Evolutionary conservation across 352 stramenopile genomes (phyloP).

Genomic region (Globisporangium rhizosaccharum): DNA sequence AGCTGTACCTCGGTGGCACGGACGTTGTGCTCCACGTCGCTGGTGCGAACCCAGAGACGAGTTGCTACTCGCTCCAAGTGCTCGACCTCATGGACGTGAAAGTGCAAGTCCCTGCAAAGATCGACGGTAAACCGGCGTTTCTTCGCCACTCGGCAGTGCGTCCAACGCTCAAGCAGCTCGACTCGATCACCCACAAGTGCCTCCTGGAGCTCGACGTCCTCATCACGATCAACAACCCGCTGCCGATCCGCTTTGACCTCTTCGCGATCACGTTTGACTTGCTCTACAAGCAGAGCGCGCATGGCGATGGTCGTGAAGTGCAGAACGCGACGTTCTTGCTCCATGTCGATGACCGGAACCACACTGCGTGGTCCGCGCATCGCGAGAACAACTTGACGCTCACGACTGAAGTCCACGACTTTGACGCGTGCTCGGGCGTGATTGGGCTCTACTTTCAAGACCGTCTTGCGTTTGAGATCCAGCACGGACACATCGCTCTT

Average conservation of each 20-base stretch:
- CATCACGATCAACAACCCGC: slow-evolving; percentile 75
- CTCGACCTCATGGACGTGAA: slow-evolving; percentile 56
- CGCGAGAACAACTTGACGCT: slow-evolving; percentile 65
- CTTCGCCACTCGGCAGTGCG: slow-evolving; percentile 55
- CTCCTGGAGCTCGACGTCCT: slow-evolving; percentile 60
- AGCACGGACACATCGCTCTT: slow-evolving; percentile 50
- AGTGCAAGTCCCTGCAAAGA: slow-evolving; percentile 58
- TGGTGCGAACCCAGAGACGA: slow-evolving; percentile 38
- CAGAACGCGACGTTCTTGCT: slow-evolving; percentile 28
- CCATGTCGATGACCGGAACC: slow-evolving; percentile 44
- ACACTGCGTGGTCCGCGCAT: slow-evolving; percentile 54
- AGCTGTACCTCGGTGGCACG: slow-evolving; percentile 60
- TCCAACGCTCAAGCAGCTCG: slow-evolving; percentile 63
- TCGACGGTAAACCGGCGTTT: slow-evolving; percentile 66
- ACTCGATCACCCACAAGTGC: slow-evolving; percentile 69
- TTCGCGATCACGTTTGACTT: slow-evolving; percentile 65
- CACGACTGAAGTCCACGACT: slow-evolving; percentile 42
- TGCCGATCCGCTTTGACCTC: slow-evolving; percentile 74
- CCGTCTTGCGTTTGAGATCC: slow-evolving; percentile 60
- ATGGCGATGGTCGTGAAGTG: slow-evolving; percentile 2
- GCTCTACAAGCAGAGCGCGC: slow-evolving; percentile 38
- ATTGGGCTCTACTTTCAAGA: slow-evolving; percentile 63
- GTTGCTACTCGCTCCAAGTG: slow-evolving; percentile 67
- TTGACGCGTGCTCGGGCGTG: slow-evolving; percentile 57
- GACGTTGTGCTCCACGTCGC: slow-evolving; percentile 56